phyloP scores from a whole-genome alignment of 2,329 filamentous ascomycete species.

The Dichotomopilus funicola region DNA sequence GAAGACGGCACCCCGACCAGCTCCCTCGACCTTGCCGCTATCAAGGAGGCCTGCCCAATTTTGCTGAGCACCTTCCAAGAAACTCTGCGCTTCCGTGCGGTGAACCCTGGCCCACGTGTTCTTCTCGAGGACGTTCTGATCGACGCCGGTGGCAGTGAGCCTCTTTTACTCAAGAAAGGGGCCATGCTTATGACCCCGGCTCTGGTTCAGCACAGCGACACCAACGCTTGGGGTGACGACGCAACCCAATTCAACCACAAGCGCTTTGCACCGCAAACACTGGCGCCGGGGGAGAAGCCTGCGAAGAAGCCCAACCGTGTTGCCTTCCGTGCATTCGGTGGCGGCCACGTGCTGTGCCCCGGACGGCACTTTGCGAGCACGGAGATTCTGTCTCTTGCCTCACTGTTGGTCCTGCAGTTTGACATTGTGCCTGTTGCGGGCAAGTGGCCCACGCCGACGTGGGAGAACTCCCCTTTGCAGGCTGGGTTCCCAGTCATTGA shows the following conservation, averaged over 20 bases:
- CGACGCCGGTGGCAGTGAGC: slow-evolving; percentile 4
- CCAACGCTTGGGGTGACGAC: slow-evolving; percentile 28
- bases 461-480: slow-evolving; percentile 18
- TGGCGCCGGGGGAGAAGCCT: not conserved
- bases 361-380: slow-evolving; percentile 27
- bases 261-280: slow-evolving; percentile 24
- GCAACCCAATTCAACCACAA: slow-evolving; percentile 28
- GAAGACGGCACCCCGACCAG: not conserved
- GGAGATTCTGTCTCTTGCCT: slow-evolving; percentile 24
- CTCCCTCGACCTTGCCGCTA: slow-evolving; percentile 20
- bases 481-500: slow-evolving; percentile 23
- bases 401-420: slow-evolving; percentile 21
- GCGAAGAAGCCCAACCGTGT: slow-evolving; percentile 15
- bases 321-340: slow-evolving; percentile 41
- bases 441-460: slow-evolving; percentile 21
- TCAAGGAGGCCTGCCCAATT: slow-evolving; percentile 23
- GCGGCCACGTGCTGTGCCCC: slow-evolving; percentile 36
- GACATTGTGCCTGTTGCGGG: slow-evolving; percentile 15
- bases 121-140: slow-evolving; percentile 24
- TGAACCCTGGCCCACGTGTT: slow-evolving; percentile 20
- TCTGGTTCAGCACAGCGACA: slow-evolving; percentile 16
- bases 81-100: slow-evolving; percentile 22
- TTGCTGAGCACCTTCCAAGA: slow-evolving; percentile 28
- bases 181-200: slow-evolving; percentile 26
- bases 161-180: slow-evolving; percentile 20